Conservation (phyloP, 129 eudicot genomes). For the Flaveria linearis region DNA sequence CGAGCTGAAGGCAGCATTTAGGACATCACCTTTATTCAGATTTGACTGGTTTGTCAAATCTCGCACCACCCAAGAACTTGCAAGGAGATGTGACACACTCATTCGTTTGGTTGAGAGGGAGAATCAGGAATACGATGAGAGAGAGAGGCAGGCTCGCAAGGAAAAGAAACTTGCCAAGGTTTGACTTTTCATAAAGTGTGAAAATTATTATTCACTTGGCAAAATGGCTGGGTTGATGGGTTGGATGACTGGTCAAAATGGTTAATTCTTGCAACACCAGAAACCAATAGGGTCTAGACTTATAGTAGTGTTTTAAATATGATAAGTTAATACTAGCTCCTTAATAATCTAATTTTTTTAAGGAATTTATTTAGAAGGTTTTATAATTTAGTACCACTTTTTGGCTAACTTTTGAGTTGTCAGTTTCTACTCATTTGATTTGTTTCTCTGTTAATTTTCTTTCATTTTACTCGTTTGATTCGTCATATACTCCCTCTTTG, state of each 20-base stretch:
- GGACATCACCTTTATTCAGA: constrained; percentile 85
- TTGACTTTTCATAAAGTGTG: background rate
- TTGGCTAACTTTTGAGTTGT: no score
- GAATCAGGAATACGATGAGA: constrained; percentile 95
- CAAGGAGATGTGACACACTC: constrained; percentile 94
- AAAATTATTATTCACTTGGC: background rate
- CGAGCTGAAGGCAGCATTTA: constrained; percentile 90
- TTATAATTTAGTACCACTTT: no score
- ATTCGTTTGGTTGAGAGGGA: constrained; percentile 91
- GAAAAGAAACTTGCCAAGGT: constrained; percentile 96
- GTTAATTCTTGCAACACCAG: no score
- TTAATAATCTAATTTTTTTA: no score
- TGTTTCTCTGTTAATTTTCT: no score
- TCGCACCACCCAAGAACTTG: constrained; percentile 93
- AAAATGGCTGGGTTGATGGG: background rate
- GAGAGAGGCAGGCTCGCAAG: constrained; percentile 98
- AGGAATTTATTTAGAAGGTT: no score
- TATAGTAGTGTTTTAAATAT: no score
- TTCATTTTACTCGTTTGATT: no score
- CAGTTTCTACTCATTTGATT: no score
- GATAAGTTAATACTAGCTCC: no score
- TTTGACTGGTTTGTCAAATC: constrained; percentile 99
- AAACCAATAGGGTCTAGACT: no score
- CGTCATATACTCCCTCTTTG: no score
- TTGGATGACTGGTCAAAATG: background rate